Percentiles rank a stretch among this genome's conserved stretches.
These are phyloP conservation scores for Eremothecium coryli DNA, from an alignment of 1,139 yeast genomes.

Conservation along the genomic window DNA sequence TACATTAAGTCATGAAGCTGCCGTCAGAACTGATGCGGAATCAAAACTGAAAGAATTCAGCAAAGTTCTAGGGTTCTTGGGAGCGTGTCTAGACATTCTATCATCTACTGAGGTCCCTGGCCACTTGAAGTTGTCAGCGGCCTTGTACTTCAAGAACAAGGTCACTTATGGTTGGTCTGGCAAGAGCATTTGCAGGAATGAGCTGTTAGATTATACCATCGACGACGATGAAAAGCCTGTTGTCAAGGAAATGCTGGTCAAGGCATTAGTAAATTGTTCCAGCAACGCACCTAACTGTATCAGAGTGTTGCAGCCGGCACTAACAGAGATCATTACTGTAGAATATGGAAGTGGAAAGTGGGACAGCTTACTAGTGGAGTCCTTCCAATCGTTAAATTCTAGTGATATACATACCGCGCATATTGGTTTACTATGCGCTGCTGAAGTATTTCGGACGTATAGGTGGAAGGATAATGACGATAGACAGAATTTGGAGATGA, in stretches of 20 bases:
- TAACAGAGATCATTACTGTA: conserved; percentile 51
- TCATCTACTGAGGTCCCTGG: conserved; percentile 44
- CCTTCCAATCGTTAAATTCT: conserved; percentile 48
- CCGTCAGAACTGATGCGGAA: conserved; percentile 62
- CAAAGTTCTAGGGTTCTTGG: conserved; percentile 58
- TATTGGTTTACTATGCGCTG: conserved; percentile 67
- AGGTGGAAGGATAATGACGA: conserved; percentile 65
- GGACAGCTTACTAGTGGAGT: conserved; percentile 54
- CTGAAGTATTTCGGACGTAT: conserved; percentile 65
- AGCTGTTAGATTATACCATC: conserved; percentile 33
- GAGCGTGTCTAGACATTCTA: conserved; percentile 74
- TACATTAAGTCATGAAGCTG: conserved; percentile 63
- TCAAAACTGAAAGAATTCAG: conserved; percentile 49
- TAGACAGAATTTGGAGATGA: conserved; percentile 49
- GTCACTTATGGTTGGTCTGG: conserved; percentile 56
- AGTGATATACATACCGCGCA: conserved; percentile 52
- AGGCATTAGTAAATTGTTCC: conserved; percentile 34
- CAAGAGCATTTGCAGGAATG: conserved; percentile 25
- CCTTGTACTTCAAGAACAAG: conserved; percentile 77
- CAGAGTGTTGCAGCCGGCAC: conserved; percentile 48
- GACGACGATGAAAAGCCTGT: conserved; percentile 64
- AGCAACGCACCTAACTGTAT: conserved; percentile 30
- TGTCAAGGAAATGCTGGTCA: conserved; percentile 48
- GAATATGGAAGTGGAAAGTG: conserved; percentile 63
- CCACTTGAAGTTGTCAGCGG: conserved; percentile 66